Base-by-base conservation (phyloP, 2,329 filamentous ascomycete species). In the Cadophora sp. region DNA sequence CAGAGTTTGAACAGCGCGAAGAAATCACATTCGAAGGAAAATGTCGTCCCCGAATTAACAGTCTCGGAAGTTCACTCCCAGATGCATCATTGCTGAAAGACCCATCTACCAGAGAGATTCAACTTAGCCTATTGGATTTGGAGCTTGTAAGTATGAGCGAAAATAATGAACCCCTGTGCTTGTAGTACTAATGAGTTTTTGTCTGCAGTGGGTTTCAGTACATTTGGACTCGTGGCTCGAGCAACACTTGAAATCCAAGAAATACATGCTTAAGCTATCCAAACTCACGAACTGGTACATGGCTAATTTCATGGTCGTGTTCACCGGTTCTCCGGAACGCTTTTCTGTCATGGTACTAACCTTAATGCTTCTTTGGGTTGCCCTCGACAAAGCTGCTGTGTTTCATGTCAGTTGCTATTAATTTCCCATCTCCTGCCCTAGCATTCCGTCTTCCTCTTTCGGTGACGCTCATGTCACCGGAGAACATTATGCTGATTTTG, bases 341-440 rank as follows among this genome's bases (percentile, higher is more conserved):
- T 72, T 79, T 0, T 91, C 89, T 0, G 69, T 83, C 4, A 88
- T 89, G 84, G 66, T 88, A 2, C 79, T 91, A 0, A 86, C 83
- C 0, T 72, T 86, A 0, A 71, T 88, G 2, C 86, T 90, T 64
- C 74, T 91, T 0, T 91, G 88, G 89, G 74, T 86, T 8, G 85
- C 84, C 0, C 82, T 84, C 37, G 88, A 91, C 68, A 83, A 79
- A 62, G 78, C 79, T 1, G 83, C 83, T 0, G 77, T 80, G 1
- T 16, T 65, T 1, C 65, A 77, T 24, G 55, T 58, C 34, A 56
- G 53, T 56, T 56, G 12, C 16, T n/a, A 22, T 43, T 6, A 16
- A 43, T 43, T 6, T 16, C 12, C 3, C 14, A 12, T 43, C 12
- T 12, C 12, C 14, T 9, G 6, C 14, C 37, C 12, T 43, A 8